Percentiles rank a stretch among this genome's conserved stretches.
phyloP scores from a whole-genome alignment of 257 asterid species.

The Solanum virginianum region DNA sequence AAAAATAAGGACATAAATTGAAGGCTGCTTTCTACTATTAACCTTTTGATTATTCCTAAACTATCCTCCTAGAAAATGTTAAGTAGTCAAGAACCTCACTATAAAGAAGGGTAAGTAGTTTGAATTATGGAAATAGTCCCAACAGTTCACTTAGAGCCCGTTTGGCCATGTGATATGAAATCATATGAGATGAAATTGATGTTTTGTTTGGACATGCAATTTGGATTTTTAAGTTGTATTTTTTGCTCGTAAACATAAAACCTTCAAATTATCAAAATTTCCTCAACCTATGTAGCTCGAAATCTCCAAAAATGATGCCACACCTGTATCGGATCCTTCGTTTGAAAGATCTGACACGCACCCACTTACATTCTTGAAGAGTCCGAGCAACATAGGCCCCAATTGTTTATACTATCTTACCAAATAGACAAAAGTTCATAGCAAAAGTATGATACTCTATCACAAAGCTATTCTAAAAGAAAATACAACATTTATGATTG shows the following conservation, averaged over 20 bases:
- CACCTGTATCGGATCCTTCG: too few relatives aligned
- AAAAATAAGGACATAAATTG: not conserved
- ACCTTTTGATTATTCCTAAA: not conserved
- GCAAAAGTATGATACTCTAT: not conserved
- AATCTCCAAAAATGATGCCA: too few relatives aligned
- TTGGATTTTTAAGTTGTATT: not conserved
- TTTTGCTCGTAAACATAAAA: not conserved
- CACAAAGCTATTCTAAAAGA: not conserved
- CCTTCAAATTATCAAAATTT: not conserved
- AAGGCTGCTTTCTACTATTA: not conserved
- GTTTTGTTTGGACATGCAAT: not conserved
- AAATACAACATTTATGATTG: not conserved
- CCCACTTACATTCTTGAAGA: too few relatives aligned
- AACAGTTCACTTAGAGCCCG: not conserved
- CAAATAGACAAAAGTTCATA: not conserved
- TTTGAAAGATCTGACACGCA: too few relatives aligned
- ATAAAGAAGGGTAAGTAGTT: not conserved
- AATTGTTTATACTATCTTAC: not conserved
- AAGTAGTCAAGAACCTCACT: not conserved
- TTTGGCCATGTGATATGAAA: not conserved
- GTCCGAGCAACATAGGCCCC: not conserved
- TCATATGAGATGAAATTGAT: not conserved
- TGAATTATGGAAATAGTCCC: not conserved
- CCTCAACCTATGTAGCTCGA: too few relatives aligned
- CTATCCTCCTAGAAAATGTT: not conserved